Conservation (phyloP, 2,329 filamentous ascomycete species). For the Colletotrichum horii region DNA sequence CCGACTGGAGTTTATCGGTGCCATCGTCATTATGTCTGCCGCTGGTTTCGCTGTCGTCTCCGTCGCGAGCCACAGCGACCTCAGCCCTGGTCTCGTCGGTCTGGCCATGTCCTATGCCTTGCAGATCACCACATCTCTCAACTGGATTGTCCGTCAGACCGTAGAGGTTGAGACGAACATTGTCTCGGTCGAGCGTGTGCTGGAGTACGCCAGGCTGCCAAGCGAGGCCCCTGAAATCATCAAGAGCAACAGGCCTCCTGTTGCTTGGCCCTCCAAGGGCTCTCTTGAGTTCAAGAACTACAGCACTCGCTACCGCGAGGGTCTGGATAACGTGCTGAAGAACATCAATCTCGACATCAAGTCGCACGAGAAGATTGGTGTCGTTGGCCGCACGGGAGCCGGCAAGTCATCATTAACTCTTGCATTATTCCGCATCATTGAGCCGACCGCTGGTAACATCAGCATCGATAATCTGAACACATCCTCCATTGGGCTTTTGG, state of each 20-base stretch:
- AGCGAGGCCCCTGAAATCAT: slow-evolving; percentile 96
- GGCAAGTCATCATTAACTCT: slow-evolving; percentile 95
- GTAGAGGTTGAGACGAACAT: slow-evolving; percentile 99
- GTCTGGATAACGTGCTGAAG: slow-evolving; percentile 90
- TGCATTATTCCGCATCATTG: slow-evolving; percentile 94
- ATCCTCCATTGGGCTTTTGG: slow-evolving; percentile 85
- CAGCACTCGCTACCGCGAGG: slow-evolving; percentile 90
- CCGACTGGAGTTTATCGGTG: slow-evolving; percentile 93
- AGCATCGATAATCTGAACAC: slow-evolving; percentile 91
- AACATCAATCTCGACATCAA: slow-evolving; percentile 92
- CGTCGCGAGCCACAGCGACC: slow-evolving; percentile 68
- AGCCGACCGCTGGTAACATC: slow-evolving; percentile 81
- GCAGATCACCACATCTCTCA: slow-evolving; percentile 95
- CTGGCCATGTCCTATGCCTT: slow-evolving; percentile 96
- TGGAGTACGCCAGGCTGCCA: slow-evolving; percentile 91
- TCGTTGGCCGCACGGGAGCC: slow-evolving; percentile 93
- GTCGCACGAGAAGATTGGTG: slow-evolving; percentile 96
- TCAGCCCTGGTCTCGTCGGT: slow-evolving; percentile 81
- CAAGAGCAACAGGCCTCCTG: slow-evolving; percentile 82
- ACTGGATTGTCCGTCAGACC: slow-evolving; percentile 98
- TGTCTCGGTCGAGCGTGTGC: slow-evolving; percentile 94
- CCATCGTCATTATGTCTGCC: slow-evolving; percentile 86
- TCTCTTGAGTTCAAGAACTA: slow-evolving; percentile 91
- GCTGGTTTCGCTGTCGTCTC: slow-evolving; percentile 84
- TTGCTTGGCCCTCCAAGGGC: slow-evolving; percentile 90